Percentiles rank a stretch among this genome's conserved stretches.
These are phyloP conservation scores for Clitopilus hobsonii DNA, from an alignment of 768 basidiomycete genomes.

Conservation along the genomic window DNA sequence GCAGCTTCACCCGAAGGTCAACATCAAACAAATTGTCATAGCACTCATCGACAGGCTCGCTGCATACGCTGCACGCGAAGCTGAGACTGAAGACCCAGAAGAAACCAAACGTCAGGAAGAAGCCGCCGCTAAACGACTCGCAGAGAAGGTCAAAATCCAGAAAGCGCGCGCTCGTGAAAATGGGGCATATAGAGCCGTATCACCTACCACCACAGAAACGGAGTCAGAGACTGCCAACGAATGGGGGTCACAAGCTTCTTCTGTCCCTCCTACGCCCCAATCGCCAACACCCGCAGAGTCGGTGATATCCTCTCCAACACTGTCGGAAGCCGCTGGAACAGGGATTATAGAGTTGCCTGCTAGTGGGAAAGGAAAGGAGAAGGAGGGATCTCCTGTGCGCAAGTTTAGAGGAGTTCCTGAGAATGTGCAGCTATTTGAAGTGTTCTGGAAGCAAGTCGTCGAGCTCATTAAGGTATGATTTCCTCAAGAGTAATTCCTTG, in stretches of 20 bases:
- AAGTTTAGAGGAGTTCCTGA: conserved; percentile 97
- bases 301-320: conserved; percentile 20
- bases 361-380: conserved; percentile 50
- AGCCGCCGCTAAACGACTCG: conserved; percentile 82
- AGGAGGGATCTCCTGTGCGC: conserved; percentile 49
- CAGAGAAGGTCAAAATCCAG: conserved; percentile 78
- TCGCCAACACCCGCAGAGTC: conserved; percentile 26
- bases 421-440: conserved; percentile 93
- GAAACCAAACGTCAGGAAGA: conserved; percentile 93
- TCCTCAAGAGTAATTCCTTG: neutral
- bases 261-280: conserved; percentile 28
- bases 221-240: conserved; percentile 28
- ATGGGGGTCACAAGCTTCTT: conserved; percentile 28
- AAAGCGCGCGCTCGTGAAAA: conserved; percentile 61
- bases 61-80: conserved; percentile 93
- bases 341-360: conserved; percentile 10
- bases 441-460: conserved; percentile 98
- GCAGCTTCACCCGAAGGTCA: conserved; percentile 94
- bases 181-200: conserved; percentile 24
- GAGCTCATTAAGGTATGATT: conserved; percentile 86
- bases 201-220: conserved; percentile 27
- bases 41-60: conserved; percentile 95
- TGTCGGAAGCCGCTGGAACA: neutral
- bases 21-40: conserved; percentile 98
- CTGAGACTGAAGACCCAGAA: conserved; percentile 93